Conservation (phyloP, 495 filamentous ascomycete genomes). For the Cairneyella variabilis region DNA sequence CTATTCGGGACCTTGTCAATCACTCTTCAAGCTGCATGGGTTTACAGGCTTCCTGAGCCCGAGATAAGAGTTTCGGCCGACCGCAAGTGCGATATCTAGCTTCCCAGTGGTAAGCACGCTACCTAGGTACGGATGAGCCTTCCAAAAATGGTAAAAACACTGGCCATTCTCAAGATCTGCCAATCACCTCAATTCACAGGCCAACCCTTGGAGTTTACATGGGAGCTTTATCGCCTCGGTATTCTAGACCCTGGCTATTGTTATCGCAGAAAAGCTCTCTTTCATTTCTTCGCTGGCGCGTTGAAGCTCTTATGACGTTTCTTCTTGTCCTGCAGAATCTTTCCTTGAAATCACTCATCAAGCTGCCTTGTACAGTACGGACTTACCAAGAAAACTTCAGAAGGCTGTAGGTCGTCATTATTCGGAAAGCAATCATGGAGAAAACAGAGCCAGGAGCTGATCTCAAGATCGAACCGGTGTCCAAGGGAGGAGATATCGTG, state of each 20-base stretch:
- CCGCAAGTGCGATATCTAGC: neutral
- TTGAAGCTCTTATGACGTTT: neutral
- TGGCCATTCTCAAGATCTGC: neutral
- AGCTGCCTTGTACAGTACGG: too few species aligned
- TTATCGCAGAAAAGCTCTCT: neutral
- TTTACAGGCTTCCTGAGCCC: neutral
- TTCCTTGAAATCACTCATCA: neutral
- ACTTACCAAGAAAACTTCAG: too few species aligned
- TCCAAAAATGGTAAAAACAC: slow-evolving; percentile 5
- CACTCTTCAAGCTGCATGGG: neutral
- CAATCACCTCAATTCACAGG: slow-evolving; percentile 1
- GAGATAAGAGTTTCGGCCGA: neutral
- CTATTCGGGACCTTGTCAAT: neutral
- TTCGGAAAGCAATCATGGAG: slow-evolving; percentile 7
- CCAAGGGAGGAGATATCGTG: neutral
- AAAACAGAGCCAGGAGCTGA: neutral
- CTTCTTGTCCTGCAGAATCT: neutral
- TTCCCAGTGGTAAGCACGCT: neutral
- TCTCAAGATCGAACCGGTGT: slow-evolving; percentile 16
- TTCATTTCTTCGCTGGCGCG: neutral
- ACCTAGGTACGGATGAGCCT: slow-evolving; percentile 2
- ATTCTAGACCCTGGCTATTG: neutral
- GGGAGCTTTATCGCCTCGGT: neutral
- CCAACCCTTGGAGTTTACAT: neutral
- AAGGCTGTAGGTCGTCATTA: too few species aligned